Percentiles rank a stretch among this genome's conserved stretches.
Evolutionary conservation across 768 basidiomycete genomes (phyloP).

Genomic region (Clavulina sp.): DNA sequence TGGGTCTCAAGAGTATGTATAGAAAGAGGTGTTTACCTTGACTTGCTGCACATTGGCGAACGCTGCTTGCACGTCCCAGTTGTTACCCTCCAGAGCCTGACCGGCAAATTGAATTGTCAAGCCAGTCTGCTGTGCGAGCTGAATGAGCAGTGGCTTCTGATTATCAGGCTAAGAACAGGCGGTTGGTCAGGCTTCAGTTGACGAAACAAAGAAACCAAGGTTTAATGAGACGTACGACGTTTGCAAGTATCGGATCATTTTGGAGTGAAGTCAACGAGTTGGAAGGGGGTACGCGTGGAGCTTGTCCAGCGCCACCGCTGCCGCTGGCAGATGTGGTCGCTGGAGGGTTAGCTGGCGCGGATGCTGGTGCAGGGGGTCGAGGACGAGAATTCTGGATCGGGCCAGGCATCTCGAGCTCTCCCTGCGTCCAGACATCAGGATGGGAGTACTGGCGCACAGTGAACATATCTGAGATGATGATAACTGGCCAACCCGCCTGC

Average conservation of each 20-base stretch:
- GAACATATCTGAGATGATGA: constrained; percentile 78
- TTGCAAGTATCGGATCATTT: constrained; percentile 31
- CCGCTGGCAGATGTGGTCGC: constrained; percentile 20
- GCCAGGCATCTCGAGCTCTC: constrained; percentile 33
- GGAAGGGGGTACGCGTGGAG: constrained; percentile 21
- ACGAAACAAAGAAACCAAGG: constrained; percentile 11
- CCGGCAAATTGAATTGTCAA: constrained; percentile 64
- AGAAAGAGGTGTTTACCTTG: too few relatives aligned
- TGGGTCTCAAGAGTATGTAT: too few relatives aligned
- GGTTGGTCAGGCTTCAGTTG: background rate
- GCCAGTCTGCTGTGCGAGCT: constrained; percentile 54
- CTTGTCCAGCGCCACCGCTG: constrained; percentile 7
- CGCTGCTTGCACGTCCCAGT: constrained; percentile 68
- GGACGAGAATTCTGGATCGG: constrained; percentile 17
- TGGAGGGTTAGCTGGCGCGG: constrained; percentile 11
- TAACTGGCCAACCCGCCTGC: constrained; percentile 72
- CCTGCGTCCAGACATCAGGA: constrained; percentile 59
- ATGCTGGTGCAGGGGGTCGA: constrained; percentile 15
- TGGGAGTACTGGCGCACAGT: constrained; percentile 72
- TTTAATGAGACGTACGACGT: constrained; percentile 39
- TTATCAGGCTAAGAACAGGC: constrained; percentile 35
- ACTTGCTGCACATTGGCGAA: constrained; percentile 76
- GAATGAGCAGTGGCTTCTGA: constrained; percentile 51
- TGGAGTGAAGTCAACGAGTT: constrained; percentile 20
- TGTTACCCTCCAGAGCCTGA: constrained; percentile 74